phyloP scores from a whole-genome alignment of 2,329 filamentous ascomycete species.

The Apiospora saccharicola region DNA sequence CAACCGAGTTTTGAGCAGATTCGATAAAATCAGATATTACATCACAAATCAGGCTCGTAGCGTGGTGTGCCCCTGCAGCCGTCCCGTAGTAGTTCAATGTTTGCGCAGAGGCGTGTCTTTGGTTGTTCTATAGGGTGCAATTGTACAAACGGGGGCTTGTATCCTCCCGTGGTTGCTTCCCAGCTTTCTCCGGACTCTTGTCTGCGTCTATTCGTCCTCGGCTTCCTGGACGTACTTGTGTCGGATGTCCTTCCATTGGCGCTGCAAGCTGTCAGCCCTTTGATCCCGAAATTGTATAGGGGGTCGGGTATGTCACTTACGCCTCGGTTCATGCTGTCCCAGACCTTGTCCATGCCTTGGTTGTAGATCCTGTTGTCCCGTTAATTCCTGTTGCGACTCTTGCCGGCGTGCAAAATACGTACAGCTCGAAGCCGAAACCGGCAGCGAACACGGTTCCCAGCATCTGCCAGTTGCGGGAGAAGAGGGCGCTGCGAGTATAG shows the following conservation, averaged over 20 bases:
- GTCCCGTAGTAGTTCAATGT: neutral
- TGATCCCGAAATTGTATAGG: constrained; percentile 15
- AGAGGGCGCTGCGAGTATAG: constrained; percentile 68
- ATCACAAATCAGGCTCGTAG: neutral
- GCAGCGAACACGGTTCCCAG: constrained; percentile 83
- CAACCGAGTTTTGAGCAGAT: neutral
- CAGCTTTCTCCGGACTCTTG: constrained; percentile 7
- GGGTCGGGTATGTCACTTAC: constrained; percentile 65
- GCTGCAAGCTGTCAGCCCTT: constrained; percentile 62
- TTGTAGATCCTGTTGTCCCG: constrained; percentile 76
- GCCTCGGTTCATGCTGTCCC: constrained; percentile 90
- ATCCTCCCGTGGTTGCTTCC: constrained; percentile 19
- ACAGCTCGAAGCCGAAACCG: constrained; percentile 96
- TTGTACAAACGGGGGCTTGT: constrained; percentile 30
- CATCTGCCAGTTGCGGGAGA: constrained; percentile 89
- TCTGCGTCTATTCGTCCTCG: constrained; percentile 62
- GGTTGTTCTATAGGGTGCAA: constrained; percentile 37
- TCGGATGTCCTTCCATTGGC: constrained; percentile 99
- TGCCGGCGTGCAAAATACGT: constrained; percentile 49
- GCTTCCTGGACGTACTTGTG: constrained; percentile 79
- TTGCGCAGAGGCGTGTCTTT: constrained; percentile 20
- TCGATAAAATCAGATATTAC: neutral
- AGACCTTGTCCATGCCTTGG: constrained; percentile 80
- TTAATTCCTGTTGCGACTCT: constrained; percentile 40
- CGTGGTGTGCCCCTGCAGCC: neutral